Evolutionary conservation across 176 grass and related monocot genomes (phyloP).

Genomic region (Chloris gayana): DNA sequence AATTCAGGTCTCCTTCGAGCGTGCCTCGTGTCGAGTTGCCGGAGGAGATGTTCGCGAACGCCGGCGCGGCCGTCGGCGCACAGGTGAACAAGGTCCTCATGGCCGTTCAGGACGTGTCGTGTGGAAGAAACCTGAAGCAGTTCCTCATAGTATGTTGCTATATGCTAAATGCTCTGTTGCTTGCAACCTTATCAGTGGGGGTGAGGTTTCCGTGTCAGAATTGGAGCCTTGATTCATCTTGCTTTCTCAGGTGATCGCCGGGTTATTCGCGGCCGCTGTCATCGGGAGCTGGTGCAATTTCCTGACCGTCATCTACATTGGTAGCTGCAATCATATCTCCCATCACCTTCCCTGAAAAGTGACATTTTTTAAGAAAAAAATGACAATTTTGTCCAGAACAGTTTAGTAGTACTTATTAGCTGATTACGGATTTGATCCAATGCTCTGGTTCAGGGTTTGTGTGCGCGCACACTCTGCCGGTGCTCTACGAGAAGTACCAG

Average conservation of each 20-base stretch:
- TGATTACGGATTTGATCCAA: no score
- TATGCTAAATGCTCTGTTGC: not conserved
- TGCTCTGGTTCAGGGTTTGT: constrained; percentile 70
- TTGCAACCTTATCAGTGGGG: not conserved
- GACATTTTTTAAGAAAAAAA: no score
- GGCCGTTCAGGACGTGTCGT: constrained; percentile 68
- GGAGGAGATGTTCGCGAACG: constrained; percentile 65
- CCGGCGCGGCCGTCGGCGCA: constrained; percentile 40
- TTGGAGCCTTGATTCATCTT: not conserved
- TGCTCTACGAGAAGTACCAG: constrained; percentile 86
- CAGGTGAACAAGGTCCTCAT: constrained; percentile 63
- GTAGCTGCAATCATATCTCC: no score
- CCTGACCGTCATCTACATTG: constrained; percentile 81
- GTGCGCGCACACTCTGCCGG: constrained; percentile 70
- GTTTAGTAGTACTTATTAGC: no score
- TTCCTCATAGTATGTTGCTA: constrained; percentile 59
- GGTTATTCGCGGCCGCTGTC: constrained; percentile 58
- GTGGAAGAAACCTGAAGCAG: constrained; percentile 68
- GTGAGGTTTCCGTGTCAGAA: not conserved
- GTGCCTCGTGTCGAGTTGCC: no score
- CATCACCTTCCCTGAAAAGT: no score
- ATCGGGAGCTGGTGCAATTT: constrained; percentile 90
- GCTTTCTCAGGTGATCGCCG: constrained; percentile 17
- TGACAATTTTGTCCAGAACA: not conserved
- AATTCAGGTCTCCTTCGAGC: no score